Base-by-base conservation (phyloP, 495 filamentous ascomycete species). In the Hyphodiscus hymeniophilus region DNA sequence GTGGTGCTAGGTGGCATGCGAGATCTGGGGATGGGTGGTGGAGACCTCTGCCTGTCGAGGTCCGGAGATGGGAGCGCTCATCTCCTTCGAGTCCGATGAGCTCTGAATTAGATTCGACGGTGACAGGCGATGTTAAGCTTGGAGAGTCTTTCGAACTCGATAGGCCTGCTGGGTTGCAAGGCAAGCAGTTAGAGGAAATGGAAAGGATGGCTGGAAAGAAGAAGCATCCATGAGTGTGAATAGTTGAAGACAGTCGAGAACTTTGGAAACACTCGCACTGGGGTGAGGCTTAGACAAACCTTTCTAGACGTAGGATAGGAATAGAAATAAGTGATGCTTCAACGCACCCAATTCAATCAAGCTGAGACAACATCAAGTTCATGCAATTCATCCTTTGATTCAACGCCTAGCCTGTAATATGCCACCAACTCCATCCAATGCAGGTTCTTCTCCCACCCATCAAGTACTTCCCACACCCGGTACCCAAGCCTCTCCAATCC, bases 401-500 rank as follows among this genome's bases (percentile, higher is more conserved):
- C 6, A 16, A 38, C 34, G 18, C 34, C 34, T 38, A 2, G 34
- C 34, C 17, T 38, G 2, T 7, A 15, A 38, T n/a, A 38, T 20
- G 34, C 34, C 34, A 23, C 32, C 8, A 38, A 45, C 45, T 16
- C 34, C 45, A 6, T 20, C 21, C 32, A 47, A 38, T 39, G 24
- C 8, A 47, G 18, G 7, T 6, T 17, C 12, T 36, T 23, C 2
- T 12, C 7, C 8, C 32, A 21, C 30, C 39, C 48, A 38, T 45
- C 22, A 56, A 16, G 48, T 8, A 33, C 24, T 42, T 33, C 46
- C 48, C 18, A 52, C 33, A 6, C 45, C 58, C 38, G 58, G 58
- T 6, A 23, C 32, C 58, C 58, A 60, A 16, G 26, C 30, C 48
- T 89, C 85, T 31, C 88, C 92, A 62, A 98, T 89, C 53, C 85